Evolutionary conservation across 768 basidiomycete genomes (phyloP).

Genomic region (Tricholoma bakamatsutake): DNA sequence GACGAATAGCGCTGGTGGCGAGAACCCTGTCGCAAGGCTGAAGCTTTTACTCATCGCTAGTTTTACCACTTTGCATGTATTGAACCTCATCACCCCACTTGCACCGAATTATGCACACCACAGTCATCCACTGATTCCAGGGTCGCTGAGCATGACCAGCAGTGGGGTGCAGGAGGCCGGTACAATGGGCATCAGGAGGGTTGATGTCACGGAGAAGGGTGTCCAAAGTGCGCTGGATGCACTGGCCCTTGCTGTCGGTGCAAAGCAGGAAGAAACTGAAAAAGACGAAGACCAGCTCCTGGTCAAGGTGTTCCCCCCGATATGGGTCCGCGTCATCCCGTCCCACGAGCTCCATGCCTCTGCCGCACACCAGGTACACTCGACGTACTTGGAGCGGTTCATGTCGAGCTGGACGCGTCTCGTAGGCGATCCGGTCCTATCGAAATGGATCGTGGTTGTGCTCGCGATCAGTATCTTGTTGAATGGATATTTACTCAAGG

Average conservation of each 20-base stretch:
- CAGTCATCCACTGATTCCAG: neutral
- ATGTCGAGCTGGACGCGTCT: slow-evolving; percentile 87
- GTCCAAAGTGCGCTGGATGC: slow-evolving; percentile 53
- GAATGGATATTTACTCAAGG: slow-evolving; percentile 91
- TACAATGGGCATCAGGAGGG: slow-evolving; percentile 37
- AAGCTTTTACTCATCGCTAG: slow-evolving; percentile 89
- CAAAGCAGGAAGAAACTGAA: slow-evolving; percentile 6
- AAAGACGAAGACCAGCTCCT: slow-evolving; percentile 32
- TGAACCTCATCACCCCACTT: slow-evolving; percentile 91
- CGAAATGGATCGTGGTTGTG: slow-evolving; percentile 91
- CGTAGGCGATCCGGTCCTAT: slow-evolving; percentile 90
- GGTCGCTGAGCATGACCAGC: slow-evolving; percentile 11
- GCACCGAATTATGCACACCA: slow-evolving; percentile 32
- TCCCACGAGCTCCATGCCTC: slow-evolving; percentile 12
- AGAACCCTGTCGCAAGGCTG: slow-evolving; percentile 81
- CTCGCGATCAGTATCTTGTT: slow-evolving; percentile 82
- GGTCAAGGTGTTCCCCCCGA: slow-evolving; percentile 57
- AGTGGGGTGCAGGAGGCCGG: neutral
- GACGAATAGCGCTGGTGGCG: slow-evolving; percentile 23
- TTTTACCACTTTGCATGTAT: slow-evolving; percentile 85
- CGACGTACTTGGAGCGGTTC: slow-evolving; percentile 73
- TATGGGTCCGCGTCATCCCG: slow-evolving; percentile 46
- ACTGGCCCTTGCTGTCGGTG: slow-evolving; percentile 37
- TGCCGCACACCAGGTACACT: too few species aligned
- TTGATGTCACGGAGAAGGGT: slow-evolving; percentile 64